Conservation (phyloP, 228 moss, liverwort and hornwort genomes). For the Sphagnum fallax region DNA sequence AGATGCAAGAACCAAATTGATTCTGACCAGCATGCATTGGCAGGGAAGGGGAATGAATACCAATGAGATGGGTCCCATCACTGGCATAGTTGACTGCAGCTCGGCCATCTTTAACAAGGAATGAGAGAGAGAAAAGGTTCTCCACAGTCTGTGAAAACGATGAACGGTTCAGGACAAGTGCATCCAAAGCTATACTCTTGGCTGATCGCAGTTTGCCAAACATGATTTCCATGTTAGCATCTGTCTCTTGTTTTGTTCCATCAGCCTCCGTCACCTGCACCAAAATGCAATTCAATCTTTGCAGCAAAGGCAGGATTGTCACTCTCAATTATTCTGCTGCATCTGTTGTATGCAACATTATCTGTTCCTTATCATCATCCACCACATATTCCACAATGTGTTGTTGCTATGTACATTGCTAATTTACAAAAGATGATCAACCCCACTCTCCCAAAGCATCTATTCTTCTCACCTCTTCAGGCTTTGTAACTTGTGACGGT, state of each 20-base stretch:
- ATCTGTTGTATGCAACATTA: no score
- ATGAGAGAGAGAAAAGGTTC: slow-evolving; percentile 78
- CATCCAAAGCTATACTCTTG: slow-evolving; percentile 32
- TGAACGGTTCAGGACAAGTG: slow-evolving; percentile 51
- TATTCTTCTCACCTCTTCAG: slow-evolving; percentile 37
- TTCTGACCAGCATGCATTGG: no score
- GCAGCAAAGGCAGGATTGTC: no score
- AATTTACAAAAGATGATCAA: no score
- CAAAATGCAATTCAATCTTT: not conserved
- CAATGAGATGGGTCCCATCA: slow-evolving; percentile 38
- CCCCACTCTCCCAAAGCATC: not conserved
- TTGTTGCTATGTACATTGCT: no score
- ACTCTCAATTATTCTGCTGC: no score
- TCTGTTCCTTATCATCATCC: no score
- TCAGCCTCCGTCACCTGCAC: slow-evolving; percentile 51
- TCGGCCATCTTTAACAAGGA: slow-evolving; percentile 82
- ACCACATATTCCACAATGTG: no score
- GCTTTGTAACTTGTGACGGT: slow-evolving; percentile 38
- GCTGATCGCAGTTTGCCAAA: slow-evolving; percentile 27
- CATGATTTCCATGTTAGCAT: slow-evolving; percentile 75
- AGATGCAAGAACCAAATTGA: no score
- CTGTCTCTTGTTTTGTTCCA: slow-evolving; percentile 47
- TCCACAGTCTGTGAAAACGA: slow-evolving; percentile 82
- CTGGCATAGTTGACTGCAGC: slow-evolving; percentile 35
- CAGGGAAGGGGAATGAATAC: slow-evolving; percentile 10